These are phyloP conservation scores for Plasmodium relictum DNA, from an alignment of 169 alveolate species.

Conservation along the genomic window DNA sequence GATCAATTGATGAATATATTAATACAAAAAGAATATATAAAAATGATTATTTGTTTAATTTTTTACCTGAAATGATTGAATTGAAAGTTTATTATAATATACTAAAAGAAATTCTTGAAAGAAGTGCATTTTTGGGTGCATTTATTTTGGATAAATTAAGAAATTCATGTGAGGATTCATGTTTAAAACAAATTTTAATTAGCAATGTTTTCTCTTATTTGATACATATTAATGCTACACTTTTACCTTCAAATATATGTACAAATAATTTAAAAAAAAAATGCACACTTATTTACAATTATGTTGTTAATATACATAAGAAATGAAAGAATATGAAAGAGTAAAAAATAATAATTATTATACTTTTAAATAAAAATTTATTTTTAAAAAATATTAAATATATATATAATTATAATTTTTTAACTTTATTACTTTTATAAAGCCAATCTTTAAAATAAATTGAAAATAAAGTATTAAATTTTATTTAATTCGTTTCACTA, in stretches of 20 bases:
- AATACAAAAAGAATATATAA: conserved; percentile 43
- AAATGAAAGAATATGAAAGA: background rate
- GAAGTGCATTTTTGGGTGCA: conserved; percentile 71
- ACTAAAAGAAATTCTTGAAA: conserved; percentile 46
- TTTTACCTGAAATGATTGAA: conserved; percentile 54
- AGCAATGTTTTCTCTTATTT: conserved; percentile 62
- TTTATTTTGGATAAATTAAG: conserved; percentile 45
- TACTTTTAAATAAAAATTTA: background rate
- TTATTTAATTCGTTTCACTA: too few species aligned
- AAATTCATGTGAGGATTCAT: conserved; percentile 32
- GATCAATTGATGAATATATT: conserved; percentile 60
- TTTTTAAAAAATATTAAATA: background rate
- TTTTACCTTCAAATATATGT: conserved; percentile 56
- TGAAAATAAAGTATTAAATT: too few species aligned
- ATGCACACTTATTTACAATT: conserved; percentile 58
- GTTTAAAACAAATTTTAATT: conserved; percentile 53
- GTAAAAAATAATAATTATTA: background rate
- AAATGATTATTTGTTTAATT: conserved; percentile 64
- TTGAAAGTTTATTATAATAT: conserved; percentile 45
- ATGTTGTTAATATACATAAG: conserved; percentile 46
- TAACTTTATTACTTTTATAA: too few species aligned
- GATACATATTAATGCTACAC: conserved; percentile 63
- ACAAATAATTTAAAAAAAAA: conserved; percentile 44
- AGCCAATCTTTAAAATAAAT: too few species aligned
- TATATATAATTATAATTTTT: too few species aligned